Evolutionary conservation across 495 filamentous ascomycete species (phyloP), one percentile per base, ranked within the genome.

Genomic region (Tuber brumale): DNA sequence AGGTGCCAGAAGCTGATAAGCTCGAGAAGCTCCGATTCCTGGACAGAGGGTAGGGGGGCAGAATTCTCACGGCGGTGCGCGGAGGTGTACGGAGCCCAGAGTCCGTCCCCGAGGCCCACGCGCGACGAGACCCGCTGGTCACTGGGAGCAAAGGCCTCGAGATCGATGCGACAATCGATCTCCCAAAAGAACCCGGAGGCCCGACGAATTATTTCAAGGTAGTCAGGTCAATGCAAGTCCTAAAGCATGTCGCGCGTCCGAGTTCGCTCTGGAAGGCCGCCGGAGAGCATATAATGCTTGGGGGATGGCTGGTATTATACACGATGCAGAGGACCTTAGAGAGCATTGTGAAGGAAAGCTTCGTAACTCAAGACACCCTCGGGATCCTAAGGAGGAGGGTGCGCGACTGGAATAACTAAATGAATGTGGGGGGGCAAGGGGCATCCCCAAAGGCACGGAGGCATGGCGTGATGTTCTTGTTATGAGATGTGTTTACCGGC

Each of bases 1-100:
- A 71, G 71, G 73, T 35, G 44, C 82, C 41, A 37, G 74, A 37
- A 41, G 79, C 23, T 72, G 80, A 12, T 74, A 57, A 39, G 19
- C 46, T 35, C 0, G 19, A 79, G 1, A 79, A 82, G 1, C 84
- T 94, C 6, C 85, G 88, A 71, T 97, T 93, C 85, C 91, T 99
- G 46, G 95, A 98, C 84, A 88, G 98, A 72, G 95, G 95, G 82
- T 97, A 95, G 84, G 95, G 95, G 76, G 95, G 93, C 41, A 95
- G 95, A 70, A 99, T 99, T 84, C 96, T 98, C 83, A 92, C 94
- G 72, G 95, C 98, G 81, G 92, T 90, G 7, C 92, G 95, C 14
- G 94, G 95, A 6, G 89, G 95, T 23, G 84, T 93, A 27, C 81
- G 86, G 7, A 86, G 85, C 48, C 93, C 93, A 0, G 84, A 83